phyloP scores from a whole-genome alignment of 495 filamentous ascomycete species.

The Venustampulla echinocandica region DNA sequence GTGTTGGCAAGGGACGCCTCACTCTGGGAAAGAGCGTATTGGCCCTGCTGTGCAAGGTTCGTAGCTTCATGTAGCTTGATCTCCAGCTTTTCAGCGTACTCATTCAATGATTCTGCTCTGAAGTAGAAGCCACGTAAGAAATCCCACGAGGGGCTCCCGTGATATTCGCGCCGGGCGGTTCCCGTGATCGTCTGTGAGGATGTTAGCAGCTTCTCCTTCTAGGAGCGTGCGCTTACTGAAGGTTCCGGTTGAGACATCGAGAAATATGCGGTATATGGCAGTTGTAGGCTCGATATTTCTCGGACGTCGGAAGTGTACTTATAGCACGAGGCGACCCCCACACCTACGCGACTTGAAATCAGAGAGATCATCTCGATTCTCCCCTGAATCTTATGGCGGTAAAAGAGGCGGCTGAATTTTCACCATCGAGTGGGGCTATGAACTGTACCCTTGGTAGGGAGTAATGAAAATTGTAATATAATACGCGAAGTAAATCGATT shows the following conservation, averaged over 20 bases:
- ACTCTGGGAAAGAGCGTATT: conserved; percentile 1
- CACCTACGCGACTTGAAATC: background rate
- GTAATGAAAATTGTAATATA: background rate
- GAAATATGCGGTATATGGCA: background rate
- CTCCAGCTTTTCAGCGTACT: conserved; percentile 7
- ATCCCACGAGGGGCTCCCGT: background rate
- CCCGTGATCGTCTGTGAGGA: background rate
- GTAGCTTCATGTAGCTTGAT: conserved; percentile 3
- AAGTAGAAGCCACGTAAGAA: conserved; percentile 3
- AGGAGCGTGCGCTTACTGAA: background rate
- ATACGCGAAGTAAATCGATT: too few species aligned
- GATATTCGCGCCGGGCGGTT: background rate
- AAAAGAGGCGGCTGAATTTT: background rate
- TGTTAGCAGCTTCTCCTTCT: background rate
- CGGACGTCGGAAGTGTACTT: background rate
- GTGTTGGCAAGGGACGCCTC: conserved; percentile 5
- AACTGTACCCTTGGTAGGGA: background rate
- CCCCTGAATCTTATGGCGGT: background rate
- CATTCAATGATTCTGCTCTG: conserved; percentile 6
- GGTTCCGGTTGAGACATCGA: background rate
- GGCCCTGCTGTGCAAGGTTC: background rate
- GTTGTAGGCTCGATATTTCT: background rate
- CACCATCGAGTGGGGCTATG: background rate
- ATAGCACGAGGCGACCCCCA: background rate
- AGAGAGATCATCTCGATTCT: background rate